phyloP scores from a whole-genome alignment of 164 flowering plant genomes.

The Chloranthus sessilifolius region DNA sequence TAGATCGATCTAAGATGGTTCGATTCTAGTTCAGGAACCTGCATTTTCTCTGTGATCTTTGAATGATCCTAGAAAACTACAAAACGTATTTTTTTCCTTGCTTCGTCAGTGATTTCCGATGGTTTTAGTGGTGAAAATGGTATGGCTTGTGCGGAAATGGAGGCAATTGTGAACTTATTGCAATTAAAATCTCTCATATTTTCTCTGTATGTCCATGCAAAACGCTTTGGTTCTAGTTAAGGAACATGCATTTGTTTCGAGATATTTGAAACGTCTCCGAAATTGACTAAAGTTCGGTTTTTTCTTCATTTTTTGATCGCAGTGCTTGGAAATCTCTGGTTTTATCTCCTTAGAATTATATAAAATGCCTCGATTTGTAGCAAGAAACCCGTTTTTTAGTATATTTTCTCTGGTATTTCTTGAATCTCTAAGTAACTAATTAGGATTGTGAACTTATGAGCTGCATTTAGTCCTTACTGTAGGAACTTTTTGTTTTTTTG shows the following conservation, averaged over 20 bases:
- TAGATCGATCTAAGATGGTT: constrained; percentile 7
- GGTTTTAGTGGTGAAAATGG: not conserved
- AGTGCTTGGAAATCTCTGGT: not conserved
- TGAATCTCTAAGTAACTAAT: too few relatives aligned
- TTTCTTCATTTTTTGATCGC: not conserved
- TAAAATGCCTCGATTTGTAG: not conserved
- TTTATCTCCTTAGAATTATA: not conserved
- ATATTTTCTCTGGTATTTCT: too few relatives aligned
- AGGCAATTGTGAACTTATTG: too few relatives aligned
- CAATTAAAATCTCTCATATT: too few relatives aligned
- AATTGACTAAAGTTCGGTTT: not conserved
- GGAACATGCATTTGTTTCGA: not conserved
- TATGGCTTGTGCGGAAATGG: too few relatives aligned
- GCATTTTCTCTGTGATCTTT: not conserved
- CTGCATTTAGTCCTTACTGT: too few relatives aligned
- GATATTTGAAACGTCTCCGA: not conserved
- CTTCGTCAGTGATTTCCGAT: not conserved
- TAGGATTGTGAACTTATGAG: not conserved
- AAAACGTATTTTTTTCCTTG: not conserved
- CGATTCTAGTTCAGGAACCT: not conserved
- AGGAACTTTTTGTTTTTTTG: not conserved
- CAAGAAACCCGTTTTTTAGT: too few relatives aligned
- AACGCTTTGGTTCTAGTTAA: too few relatives aligned
- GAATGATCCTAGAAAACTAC: not conserved
- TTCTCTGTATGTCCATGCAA: too few relatives aligned